phyloP scores from a whole-genome alignment of 1,139 yeast species.

The Debaryomycetaceae sp. region DNA sequence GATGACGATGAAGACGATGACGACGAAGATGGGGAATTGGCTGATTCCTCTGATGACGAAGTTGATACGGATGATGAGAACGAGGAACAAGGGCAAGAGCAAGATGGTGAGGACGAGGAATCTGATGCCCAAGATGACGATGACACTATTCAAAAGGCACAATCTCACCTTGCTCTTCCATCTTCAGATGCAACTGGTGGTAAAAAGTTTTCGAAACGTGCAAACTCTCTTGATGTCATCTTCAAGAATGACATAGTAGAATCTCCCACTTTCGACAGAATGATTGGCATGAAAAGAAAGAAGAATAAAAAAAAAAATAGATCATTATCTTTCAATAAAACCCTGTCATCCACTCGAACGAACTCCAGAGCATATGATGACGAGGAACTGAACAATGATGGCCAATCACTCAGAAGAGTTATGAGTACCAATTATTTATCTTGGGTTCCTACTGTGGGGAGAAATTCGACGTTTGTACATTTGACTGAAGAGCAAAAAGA shows the following conservation, averaged over 20 bases:
- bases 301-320: conserved; percentile 8
- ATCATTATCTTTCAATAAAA: conserved; percentile 2
- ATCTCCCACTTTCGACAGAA: conserved; percentile 45
- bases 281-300: conserved; percentile 10
- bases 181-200: conserved; percentile 35
- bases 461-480: conserved; percentile 88
- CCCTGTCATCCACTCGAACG: not conserved
- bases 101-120: conserved; percentile 21
- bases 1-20: conserved; percentile 1
- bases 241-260: conserved; percentile 20
- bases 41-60: conserved; percentile 4
- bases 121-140: conserved; percentile 12
- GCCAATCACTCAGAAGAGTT: conserved; percentile 15
- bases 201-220: conserved; percentile 33
- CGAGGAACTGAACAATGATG: conserved; percentile 16
- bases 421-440: conserved; percentile 71
- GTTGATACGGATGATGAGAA: conserved; percentile 4
- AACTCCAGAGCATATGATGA: conserved; percentile 3
- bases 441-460: conserved; percentile 91
- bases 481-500: conserved; percentile 81
- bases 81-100: conserved; percentile 8
- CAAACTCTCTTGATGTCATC: conserved; percentile 45
- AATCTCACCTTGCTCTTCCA: conserved; percentile 32
- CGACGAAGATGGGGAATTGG: conserved; percentile 13
- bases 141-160: conserved; percentile 21